Percentiles rank a stretch among this genome's conserved stretches.
These are phyloP conservation scores for Botryotinia calthae DNA, from an alignment of 2,329 filamentous ascomycete genomes.

Conservation along the genomic window DNA sequence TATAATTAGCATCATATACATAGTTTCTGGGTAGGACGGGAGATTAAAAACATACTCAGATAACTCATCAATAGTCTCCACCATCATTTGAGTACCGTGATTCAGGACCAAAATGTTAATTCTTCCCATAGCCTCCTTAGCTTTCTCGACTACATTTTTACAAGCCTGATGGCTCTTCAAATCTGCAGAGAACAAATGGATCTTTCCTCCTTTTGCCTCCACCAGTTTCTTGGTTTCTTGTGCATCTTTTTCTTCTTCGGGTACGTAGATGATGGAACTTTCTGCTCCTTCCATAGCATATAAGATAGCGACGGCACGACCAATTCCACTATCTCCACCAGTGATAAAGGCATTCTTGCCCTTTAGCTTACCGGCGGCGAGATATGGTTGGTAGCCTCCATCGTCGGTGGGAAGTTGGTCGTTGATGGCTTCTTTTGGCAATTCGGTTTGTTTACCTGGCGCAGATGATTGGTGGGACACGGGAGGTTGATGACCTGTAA, in stretches of 20 bases:
- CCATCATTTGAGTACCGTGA: constrained; percentile 72
- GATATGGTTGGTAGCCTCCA: constrained; percentile 68
- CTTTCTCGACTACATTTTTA: constrained; percentile 65
- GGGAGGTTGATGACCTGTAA: constrained; percentile 48
- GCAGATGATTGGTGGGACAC: constrained; percentile 51
- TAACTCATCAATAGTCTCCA: constrained; percentile 67
- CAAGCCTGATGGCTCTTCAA: constrained; percentile 65
- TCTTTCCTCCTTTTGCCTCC: constrained; percentile 63
- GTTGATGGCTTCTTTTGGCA: constrained; percentile 45
- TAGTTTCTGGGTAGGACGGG: too few relatives aligned
- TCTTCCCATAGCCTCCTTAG: constrained; percentile 61
- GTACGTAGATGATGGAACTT: constrained; percentile 69
- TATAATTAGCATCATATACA: constrained; percentile 24
- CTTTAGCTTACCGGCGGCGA: constrained; percentile 70
- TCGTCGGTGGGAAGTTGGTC: constrained; percentile 66
- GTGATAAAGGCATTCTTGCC: constrained; percentile 78
- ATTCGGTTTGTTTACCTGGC: constrained; percentile 50
- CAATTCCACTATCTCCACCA: constrained; percentile 77
- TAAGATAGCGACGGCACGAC: constrained; percentile 70
- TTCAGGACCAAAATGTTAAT: constrained; percentile 78
- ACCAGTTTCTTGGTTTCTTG: constrained; percentile 70
- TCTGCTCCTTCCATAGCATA: constrained; percentile 81
- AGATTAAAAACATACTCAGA: constrained; percentile 50
- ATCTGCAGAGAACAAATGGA: constrained; percentile 62
- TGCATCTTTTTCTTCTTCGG: constrained; percentile 73